Conservation (phyloP, 2,329 filamentous ascomycete genomes). For the Coleophoma eucalyptorum region DNA sequence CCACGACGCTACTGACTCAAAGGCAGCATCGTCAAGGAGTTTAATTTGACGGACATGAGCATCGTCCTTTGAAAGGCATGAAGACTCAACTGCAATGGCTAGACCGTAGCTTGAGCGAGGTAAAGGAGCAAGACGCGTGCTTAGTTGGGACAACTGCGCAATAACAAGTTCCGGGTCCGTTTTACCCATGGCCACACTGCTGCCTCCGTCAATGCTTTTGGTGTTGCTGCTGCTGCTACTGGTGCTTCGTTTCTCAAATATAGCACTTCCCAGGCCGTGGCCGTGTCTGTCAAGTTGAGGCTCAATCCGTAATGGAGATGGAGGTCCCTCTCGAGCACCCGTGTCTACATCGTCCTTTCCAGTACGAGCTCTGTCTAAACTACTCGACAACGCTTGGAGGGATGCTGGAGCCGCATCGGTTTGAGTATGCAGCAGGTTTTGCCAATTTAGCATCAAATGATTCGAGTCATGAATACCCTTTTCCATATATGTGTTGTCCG, state of each 20-base stretch:
- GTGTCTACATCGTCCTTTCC: not conserved
- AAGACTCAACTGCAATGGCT: too few species aligned
- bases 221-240: not conserved
- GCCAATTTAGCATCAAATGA: not conserved
- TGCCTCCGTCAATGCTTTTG: too few species aligned
- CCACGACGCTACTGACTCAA: not conserved
- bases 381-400: not conserved
- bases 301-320: not conserved
- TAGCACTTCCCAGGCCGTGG: not conserved
- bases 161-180: not conserved
- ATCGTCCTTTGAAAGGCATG: not conserved
- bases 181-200: not conserved
- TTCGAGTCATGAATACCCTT: not conserved
- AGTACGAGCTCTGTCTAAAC: not conserved
- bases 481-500: not conserved
- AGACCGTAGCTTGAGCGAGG: too few species aligned
- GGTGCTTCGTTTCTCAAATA: not conserved
- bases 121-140: not conserved
- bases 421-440: not conserved
- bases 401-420: not conserved
- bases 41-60: not conserved
- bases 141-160: not conserved
- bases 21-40: not conserved
- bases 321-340: too few species aligned
- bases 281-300: not conserved